Conservation (phyloP, 805 yeast genomes). For the Hanseniaspora singularis region DNA sequence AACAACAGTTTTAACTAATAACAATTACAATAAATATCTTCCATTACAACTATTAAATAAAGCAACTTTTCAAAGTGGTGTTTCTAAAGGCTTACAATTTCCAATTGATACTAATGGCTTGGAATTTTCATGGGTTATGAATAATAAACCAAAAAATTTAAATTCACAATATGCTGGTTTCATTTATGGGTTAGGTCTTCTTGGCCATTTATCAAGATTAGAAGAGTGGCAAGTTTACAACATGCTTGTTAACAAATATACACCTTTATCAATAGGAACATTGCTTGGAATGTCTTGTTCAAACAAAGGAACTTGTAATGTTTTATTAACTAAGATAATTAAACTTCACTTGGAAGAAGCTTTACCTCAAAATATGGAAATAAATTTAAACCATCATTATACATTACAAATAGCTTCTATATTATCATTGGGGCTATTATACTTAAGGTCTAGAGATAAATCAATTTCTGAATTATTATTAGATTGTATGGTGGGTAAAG, state of each 20-base stretch:
- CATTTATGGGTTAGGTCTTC: constrained; percentile 78
- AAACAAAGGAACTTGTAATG: constrained; percentile 67
- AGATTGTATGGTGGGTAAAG: constrained; percentile 45
- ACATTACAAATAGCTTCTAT: constrained; percentile 86
- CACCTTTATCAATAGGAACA: constrained; percentile 73
- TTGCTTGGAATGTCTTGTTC: constrained; percentile 90
- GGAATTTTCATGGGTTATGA: constrained; percentile 79
- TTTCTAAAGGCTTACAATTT: neutral
- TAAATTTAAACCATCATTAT: constrained; percentile 66
- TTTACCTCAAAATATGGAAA: constrained; percentile 75
- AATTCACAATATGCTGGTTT: constrained; percentile 90
- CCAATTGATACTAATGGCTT: constrained; percentile 18
- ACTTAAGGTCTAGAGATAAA: constrained; percentile 64
- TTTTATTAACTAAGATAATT: constrained; percentile 75
- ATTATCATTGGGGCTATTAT: constrained; percentile 78
- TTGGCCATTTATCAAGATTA: constrained; percentile 68
- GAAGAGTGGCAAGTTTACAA: constrained; percentile 97
- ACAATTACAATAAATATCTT: neutral
- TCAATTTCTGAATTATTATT: constrained; percentile 72
- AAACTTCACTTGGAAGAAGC: constrained; percentile 89
- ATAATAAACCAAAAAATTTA: constrained; percentile 59
- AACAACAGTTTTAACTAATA: neutral
- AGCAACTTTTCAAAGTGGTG: constrained; percentile 2
- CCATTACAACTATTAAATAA: constrained; percentile 10
- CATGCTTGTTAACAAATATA: constrained; percentile 79